These are phyloP conservation scores for Colletotrichum limetticola DNA, from an alignment of 2,329 filamentous ascomycete species.

Conservation along the genomic window DNA sequence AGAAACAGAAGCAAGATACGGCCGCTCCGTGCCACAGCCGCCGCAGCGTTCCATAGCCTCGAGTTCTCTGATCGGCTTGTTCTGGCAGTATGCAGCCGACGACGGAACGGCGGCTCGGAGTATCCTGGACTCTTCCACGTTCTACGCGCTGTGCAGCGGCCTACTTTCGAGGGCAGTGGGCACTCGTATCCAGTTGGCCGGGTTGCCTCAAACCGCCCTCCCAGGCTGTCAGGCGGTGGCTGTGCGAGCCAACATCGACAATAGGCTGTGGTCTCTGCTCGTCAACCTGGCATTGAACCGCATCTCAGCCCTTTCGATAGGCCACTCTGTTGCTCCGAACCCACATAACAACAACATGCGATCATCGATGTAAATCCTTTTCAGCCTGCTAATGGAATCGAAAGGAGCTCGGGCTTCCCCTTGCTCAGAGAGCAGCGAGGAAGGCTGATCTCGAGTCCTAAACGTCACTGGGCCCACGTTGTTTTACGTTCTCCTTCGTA, in stretches of 20 bases:
- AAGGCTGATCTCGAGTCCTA: slow-evolving; percentile 11
- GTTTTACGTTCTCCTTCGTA: slow-evolving; percentile 38
- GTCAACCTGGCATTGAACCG: not conserved
- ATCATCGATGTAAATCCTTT: not conserved
- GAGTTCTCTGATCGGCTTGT: not conserved
- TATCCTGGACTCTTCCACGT: not conserved
- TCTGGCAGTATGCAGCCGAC: not conserved
- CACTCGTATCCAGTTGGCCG: slow-evolving; percentile 28
- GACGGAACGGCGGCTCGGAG: not conserved
- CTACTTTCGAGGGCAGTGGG: not conserved
- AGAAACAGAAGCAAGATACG: not conserved
- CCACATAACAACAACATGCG: not conserved
- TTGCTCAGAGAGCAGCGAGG: slow-evolving; percentile 16
- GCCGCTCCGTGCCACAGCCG: not conserved
- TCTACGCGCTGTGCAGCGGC: not conserved
- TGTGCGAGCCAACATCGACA: slow-evolving; percentile 15
- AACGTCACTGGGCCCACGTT: slow-evolving; percentile 24
- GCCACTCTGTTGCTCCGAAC: not conserved
- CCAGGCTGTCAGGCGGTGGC: slow-evolving; percentile 25
- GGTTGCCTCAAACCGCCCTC: slow-evolving; percentile 13
- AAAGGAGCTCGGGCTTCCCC: slow-evolving; percentile 3
- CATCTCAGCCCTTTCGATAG: not conserved
- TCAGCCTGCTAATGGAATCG: not conserved
- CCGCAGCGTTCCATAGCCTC: slow-evolving; percentile 21
- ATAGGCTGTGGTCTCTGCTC: slow-evolving; percentile 29